Base-by-base conservation (phyloP, 352 stramenopile species). In the Phytopythium delawarense region DNA sequence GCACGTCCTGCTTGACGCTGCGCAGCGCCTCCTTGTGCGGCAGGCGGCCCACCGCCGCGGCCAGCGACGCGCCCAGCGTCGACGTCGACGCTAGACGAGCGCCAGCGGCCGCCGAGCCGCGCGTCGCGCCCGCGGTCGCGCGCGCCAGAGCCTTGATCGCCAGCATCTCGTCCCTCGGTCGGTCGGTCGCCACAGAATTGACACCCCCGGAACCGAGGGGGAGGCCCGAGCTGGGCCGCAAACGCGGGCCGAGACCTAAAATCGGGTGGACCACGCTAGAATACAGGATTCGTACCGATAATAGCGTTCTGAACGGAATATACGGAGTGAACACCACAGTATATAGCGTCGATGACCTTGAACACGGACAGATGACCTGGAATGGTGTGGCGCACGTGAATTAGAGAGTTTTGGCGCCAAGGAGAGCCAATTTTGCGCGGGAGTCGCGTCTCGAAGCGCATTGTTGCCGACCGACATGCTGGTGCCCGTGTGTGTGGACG, bases 1-100 rank as follows among this genome's bases (percentile, higher is more conserved):
- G 87, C 51, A 94, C 69, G 64, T 94, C 87, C 72, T 92, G 82
- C 69, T 88, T 85, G 57, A 94, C 73, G 67, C 74, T 89, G 59
- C 81, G 87, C 64, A 96, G 75, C 59, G 85, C 87, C 61, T 96
- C 87, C 73, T 92, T 93, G 72, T 96, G 87, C 59, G 87, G 87
- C 61, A 96, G 68, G 23, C 82, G 78, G 46, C 75, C 67, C 35
- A 94, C 85, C 7, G 87, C 85, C 54, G 88, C 81, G n/a, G 92
- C 82, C 40, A 94, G 71, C 8, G 80, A 61, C 32, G 67, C 82
- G 53, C 87, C 84, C 25, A 94, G 74, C 7, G 82, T 93, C 48
- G 48, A 53, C 16, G 34, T 7, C 32, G 50, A 39, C 28, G 55
- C 78, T 87, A 54, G 78, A 79, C 40, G 74, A 65, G 56, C 84